These are phyloP conservation scores for Suhomyces faveliae DNA, from an alignment of 805 yeast genomes.

Conservation along the genomic window DNA sequence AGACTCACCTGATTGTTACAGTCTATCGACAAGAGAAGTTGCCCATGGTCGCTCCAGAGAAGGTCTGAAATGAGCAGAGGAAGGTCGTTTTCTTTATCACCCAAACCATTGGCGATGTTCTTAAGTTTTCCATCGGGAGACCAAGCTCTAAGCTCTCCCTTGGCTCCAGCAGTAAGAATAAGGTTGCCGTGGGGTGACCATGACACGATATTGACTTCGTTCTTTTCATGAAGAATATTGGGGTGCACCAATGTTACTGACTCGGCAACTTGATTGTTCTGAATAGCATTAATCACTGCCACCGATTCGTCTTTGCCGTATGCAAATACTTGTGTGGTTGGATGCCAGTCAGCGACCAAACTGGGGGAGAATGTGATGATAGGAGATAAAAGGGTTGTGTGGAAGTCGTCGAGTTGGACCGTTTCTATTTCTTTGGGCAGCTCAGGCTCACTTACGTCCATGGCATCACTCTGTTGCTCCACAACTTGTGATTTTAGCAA, in stretches of 20 bases:
- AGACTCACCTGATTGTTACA: slow-evolving; percentile 40
- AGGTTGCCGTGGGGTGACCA: slow-evolving; percentile 71
- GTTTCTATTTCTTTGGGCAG: neutral
- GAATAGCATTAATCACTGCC: slow-evolving; percentile 44
- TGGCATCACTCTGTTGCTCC: neutral
- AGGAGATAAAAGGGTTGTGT: slow-evolving; percentile 40
- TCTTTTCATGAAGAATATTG: slow-evolving; percentile 13
- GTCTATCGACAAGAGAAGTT: slow-evolving; percentile 60
- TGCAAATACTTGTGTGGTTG: slow-evolving; percentile 48
- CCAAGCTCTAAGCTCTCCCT: slow-evolving; percentile 83
- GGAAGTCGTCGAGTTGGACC: neutral
- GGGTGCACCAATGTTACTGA: slow-evolving; percentile 33
- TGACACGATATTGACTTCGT: slow-evolving; percentile 34
- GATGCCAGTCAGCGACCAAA: slow-evolving; percentile 57
- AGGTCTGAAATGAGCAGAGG: slow-evolving; percentile 48
- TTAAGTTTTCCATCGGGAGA: slow-evolving; percentile 63
- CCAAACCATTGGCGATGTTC: slow-evolving; percentile 36
- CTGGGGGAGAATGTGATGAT: slow-evolving; percentile 41
- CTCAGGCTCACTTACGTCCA: neutral
- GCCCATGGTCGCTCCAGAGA: slow-evolving; percentile 60
- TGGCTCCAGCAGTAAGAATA: slow-evolving; percentile 61
- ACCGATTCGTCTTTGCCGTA: slow-evolving; percentile 52
- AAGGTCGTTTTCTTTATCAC: slow-evolving; percentile 3
- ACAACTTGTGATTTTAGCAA: slow-evolving; percentile 1
- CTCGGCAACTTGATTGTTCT: slow-evolving; percentile 26